Base-by-base conservation (phyloP, 2,329 filamentous ascomycete species). In the Myriosclerotinia scirpicola region DNA sequence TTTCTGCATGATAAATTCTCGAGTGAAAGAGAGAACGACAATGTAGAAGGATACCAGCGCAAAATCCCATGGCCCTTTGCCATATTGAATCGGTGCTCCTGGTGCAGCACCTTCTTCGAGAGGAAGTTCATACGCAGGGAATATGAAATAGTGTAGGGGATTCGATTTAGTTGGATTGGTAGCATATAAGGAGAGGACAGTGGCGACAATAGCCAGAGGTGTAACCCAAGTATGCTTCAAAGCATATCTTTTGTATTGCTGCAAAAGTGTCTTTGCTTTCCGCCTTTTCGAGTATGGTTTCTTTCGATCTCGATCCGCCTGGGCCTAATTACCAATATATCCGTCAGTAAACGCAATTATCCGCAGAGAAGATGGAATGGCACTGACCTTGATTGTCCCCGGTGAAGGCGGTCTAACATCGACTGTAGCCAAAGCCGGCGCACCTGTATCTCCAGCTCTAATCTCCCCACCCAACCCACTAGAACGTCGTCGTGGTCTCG, bases 1-100 rank as follows among this genome's bases (percentile, higher is more conserved):
- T 74, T 92, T 89, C 80, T 97, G 93, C 93, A 97, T 97, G 79
- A 96, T 84, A 78, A 96, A 96, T 79, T 97, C 93, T 76, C 93
- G 91, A 14, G 92, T 96, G 77, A 97, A 97, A 69, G 91, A 92
- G 68, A 97, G 84, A 34, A 97, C 89, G 65, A 97, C 81, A 60
- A 87, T 94, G 80, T 97, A 97, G 81, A 97, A 97, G 68, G 83
- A 80, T 64, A 97, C 91, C 74, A 97, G 94, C 52, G 90, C 90
- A 64, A 97, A 83, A 77, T 97, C 93, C 81, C 88, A 90, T 56
- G 78, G 83, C 17, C 93, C 93, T 79, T 97, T 97, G 78, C 90
- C 92, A 80, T 97, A 97, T 75, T 93, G 90, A 22, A 82, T 78
- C 68, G 73, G 84, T 5, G 80, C 80, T 67, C 76, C 80, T 61